These are phyloP conservation scores for Rosa lucieae DNA, from an alignment of 306 rosid species.

Conservation along the genomic window DNA sequence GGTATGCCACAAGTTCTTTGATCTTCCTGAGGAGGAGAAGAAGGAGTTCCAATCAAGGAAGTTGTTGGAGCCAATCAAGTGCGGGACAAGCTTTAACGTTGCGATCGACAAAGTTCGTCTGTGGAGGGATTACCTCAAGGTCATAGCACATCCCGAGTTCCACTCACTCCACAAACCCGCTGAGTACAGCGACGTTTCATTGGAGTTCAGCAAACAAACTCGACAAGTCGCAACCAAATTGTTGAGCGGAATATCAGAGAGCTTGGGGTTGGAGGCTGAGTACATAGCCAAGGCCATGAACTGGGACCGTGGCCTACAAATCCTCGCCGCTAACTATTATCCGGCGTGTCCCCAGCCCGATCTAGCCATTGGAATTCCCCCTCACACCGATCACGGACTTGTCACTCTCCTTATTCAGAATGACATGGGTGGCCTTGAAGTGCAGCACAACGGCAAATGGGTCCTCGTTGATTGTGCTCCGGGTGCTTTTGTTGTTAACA, in stretches of 20 bases:
- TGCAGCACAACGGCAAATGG: constrained; percentile 31
- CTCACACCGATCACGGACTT: constrained; percentile 30
- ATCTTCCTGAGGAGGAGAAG: constrained; percentile 41
- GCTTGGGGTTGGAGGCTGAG: constrained; percentile 30
- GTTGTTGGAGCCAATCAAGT: constrained; percentile 35
- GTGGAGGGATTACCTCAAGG: constrained; percentile 61
- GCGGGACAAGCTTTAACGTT: constrained; percentile 47
- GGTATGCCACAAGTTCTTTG: constrained; percentile 30
- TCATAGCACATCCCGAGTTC: constrained; percentile 33
- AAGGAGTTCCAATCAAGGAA: constrained; percentile 38
- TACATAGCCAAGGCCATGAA: constrained; percentile 25
- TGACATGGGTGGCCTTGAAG: constrained; percentile 30
- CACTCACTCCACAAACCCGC: constrained; percentile 49
- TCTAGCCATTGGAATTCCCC: constrained; percentile 27
- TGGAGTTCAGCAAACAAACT: constrained; percentile 7
- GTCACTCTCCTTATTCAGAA: constrained; percentile 19
- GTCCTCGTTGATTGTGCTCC: constrained; percentile 17
- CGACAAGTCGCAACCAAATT: constrained; percentile 12
- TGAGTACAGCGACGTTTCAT: constrained; percentile 28
- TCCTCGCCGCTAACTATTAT: constrained; percentile 21
- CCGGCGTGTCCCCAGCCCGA: constrained; percentile 42
- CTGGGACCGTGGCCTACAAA: constrained; percentile 23
- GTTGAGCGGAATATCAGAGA: constrained; percentile 24
- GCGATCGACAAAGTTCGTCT: constrained; percentile 37
- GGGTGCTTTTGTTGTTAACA: constrained; percentile 27